A percentile compares a stretch with the other conserved stretches of the same genome.
Evolutionary conservation across 345 rosid species (phyloP).

Genomic region (Dipteronia sinensis): DNA sequence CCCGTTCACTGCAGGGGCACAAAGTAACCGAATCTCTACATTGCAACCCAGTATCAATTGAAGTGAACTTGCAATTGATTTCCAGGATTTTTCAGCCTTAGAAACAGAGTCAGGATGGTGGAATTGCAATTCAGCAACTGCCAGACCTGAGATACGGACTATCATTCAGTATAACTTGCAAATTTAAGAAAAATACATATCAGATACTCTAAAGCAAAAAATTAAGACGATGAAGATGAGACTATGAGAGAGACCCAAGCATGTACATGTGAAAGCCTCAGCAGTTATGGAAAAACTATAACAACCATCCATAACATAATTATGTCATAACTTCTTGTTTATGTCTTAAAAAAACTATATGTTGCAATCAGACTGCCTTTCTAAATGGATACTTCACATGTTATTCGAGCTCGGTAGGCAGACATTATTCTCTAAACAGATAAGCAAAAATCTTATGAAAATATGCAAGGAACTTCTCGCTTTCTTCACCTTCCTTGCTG

Average conservation of each 20-base stretch:
- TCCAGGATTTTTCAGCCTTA: conserved; percentile 96
- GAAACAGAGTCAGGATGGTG: conserved; percentile 52
- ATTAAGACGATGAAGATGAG: background rate
- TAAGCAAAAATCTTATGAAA: background rate
- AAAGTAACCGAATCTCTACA: conserved; percentile 72
- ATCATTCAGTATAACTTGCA: conserved; percentile 11
- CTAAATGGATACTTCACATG: background rate
- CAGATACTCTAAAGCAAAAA: background rate
- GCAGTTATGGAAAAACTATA: background rate
- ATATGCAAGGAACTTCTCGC: background rate
- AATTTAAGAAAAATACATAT: background rate
- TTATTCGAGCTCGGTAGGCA: background rate
- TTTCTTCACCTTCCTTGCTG: background rate
- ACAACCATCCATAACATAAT: background rate
- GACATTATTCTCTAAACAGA: background rate
- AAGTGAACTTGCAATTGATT: conserved; percentile 78
- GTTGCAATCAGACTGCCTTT: background rate
- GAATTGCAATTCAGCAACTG: conserved; percentile 79
- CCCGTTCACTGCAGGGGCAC: conserved; percentile 49
- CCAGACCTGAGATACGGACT: conserved; percentile 53
- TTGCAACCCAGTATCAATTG: conserved; percentile 78
- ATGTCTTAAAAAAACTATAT: background rate
- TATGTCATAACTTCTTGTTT: background rate
- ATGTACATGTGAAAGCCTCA: background rate
- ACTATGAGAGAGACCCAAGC: background rate